phyloP scores from a whole-genome alignment of 31 red algal species.

The Asparagopsis taxiformis region DNA sequence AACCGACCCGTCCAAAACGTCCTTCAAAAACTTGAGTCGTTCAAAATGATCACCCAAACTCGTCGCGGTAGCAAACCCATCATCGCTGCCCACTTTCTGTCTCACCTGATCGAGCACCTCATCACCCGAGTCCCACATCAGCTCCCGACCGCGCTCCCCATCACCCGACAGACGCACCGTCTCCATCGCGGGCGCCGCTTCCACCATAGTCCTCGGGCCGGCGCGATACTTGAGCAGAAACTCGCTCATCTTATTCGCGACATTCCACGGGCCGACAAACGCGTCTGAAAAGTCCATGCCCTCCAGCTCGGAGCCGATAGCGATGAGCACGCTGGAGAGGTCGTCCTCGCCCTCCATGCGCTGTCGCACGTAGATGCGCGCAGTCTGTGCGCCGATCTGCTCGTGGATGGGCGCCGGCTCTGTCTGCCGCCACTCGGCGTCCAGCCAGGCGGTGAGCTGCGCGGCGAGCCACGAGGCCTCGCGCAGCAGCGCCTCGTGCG shows the following conservation, averaged over 20 bases:
- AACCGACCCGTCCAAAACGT: constrained; percentile 14
- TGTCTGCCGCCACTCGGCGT: constrained; percentile 15
- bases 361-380: constrained; percentile 9
- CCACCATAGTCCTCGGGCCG: neutral
- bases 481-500: neutral
- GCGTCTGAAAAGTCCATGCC: constrained; percentile 2
- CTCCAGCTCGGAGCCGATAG: constrained; percentile 29
- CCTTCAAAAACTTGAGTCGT: constrained; percentile 17
- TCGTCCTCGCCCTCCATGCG: constrained; percentile 33
- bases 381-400: constrained; percentile 1
- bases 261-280: constrained; percentile 32
- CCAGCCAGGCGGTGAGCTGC: constrained; percentile 10
- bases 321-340: constrained; percentile 13
- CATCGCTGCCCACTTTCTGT: neutral
- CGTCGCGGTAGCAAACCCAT: neutral
- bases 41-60: constrained; percentile 26
- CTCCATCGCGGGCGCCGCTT: neutral
- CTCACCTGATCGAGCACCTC: neutral
- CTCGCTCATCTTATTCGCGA: constrained; percentile 21
- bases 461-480: constrained; percentile 9
- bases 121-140: neutral
- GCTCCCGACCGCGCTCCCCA: neutral
- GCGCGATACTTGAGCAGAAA: constrained; percentile 10
- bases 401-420: constrained; percentile 13
- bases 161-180: neutral